Percentiles rank a stretch among this genome's conserved stretches.
Evolutionary conservation across 2,329 filamentous ascomycete genomes (phyloP).

Genomic region (Bipolaris bicolor): DNA sequence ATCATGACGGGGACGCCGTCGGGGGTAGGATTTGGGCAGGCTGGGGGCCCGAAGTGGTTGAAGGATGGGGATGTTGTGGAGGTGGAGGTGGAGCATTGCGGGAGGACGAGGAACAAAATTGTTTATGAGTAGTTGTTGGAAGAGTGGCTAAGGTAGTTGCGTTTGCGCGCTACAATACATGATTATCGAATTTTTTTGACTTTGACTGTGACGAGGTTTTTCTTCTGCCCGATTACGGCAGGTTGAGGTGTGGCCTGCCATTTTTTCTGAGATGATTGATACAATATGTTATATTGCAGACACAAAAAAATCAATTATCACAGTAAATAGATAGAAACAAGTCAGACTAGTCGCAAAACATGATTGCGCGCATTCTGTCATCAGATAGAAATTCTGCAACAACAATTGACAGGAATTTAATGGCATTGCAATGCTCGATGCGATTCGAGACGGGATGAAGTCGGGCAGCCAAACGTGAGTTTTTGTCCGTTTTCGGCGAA

Average conservation of each 20-base stretch:
- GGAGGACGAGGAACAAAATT: background rate
- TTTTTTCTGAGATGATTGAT: no score
- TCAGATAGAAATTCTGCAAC: background rate
- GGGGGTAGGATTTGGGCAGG: constrained; percentile 52
- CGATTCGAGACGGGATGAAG: background rate
- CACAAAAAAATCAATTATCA: no score
- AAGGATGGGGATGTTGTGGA: constrained; percentile 49
- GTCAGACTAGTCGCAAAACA: no score
- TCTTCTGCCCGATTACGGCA: no score
- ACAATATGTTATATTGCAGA: no score
- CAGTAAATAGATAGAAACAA: no score
- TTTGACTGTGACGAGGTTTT: no score
- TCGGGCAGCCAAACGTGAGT: background rate
- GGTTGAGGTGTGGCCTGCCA: no score
- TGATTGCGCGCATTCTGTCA: background rate
- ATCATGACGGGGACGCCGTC: constrained; percentile 56
- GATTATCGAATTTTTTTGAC: no score
- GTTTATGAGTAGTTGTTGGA: background rate
- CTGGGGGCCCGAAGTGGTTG: constrained; percentile 37
- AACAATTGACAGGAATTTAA: background rate
- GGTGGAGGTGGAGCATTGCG: constrained; percentile 30
- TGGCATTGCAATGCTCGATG: background rate
- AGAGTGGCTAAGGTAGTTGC: background rate
- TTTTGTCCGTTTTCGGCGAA: background rate
- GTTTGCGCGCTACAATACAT: background rate